Conservation (phyloP, 345 rosid species). For the Cardiospermum halicacabum region DNA sequence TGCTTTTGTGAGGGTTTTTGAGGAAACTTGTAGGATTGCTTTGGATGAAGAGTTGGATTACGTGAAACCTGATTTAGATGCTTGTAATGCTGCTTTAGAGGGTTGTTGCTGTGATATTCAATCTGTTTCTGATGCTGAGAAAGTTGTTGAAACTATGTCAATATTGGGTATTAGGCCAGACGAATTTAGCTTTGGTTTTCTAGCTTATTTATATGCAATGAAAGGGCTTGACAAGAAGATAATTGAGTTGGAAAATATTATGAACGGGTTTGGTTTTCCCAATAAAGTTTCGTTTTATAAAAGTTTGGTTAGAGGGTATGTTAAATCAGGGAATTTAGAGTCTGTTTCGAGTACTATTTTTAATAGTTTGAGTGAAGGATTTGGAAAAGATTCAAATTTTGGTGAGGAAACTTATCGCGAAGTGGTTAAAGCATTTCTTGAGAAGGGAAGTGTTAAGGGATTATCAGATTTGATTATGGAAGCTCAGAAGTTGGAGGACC, state of each 20-base stretch:
- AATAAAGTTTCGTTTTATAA: constrained; percentile 36
- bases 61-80: constrained; percentile 68
- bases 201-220: constrained; percentile 78
- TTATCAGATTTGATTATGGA: constrained; percentile 63
- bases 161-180: constrained; percentile 68
- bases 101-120: constrained; percentile 55
- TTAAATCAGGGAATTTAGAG: constrained; percentile 53
- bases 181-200: constrained; percentile 70
- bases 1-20: constrained; percentile 59
- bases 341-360: constrained; percentile 43
- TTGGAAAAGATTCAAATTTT: constrained; percentile 26
- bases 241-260: constrained; percentile 52
- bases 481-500: constrained; percentile 67
- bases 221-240: constrained; percentile 67
- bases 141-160: constrained; percentile 62
- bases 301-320: constrained; percentile 68
- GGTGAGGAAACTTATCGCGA: constrained; percentile 52
- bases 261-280: constrained; percentile 53
- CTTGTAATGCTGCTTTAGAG: constrained; percentile 76
- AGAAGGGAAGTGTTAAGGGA: constrained; percentile 53
- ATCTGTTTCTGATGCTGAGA: constrained; percentile 63
- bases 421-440: constrained; percentile 63
- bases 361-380: constrained; percentile 35
- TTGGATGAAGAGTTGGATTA: constrained; percentile 64
- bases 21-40: constrained; percentile 65